Conservation (phyloP, 176 grass and related monocot species). For the Guadua angustifolia region DNA sequence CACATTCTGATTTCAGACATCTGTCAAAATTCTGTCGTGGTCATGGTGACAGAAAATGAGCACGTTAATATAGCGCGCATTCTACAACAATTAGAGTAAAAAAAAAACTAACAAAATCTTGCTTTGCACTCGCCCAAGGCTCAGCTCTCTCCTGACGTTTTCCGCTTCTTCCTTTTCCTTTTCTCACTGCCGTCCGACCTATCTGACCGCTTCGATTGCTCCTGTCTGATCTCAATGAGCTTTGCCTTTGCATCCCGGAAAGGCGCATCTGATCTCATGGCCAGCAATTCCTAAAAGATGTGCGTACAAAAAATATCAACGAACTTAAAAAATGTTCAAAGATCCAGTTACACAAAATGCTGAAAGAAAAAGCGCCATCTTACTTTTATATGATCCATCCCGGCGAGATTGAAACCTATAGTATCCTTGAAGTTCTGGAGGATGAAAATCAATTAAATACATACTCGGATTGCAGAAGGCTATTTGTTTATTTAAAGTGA, state of each 20-base stretch:
- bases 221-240: conserved; percentile 77
- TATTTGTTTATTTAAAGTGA: background rate
- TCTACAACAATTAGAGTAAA: conserved; percentile 17
- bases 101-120: background rate
- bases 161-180: conserved; percentile 68
- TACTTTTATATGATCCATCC: conserved; percentile 92
- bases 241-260: conserved; percentile 87
- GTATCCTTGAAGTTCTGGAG: conserved; percentile 79
- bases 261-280: conserved; percentile 83
- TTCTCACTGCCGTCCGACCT: conserved; percentile 45
- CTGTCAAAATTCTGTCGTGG: conserved; percentile 24
- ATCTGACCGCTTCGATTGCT: conserved; percentile 55
- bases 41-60: conserved; percentile 4
- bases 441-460: background rate
- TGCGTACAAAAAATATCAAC: conserved; percentile 14
- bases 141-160: conserved; percentile 46
- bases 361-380: background rate
- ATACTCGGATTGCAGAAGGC: background rate
- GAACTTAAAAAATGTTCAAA: background rate
- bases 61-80: background rate
- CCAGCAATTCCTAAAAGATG: conserved; percentile 61
- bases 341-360: background rate
- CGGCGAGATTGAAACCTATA: conserved; percentile 90
- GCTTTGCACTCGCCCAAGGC: background rate
- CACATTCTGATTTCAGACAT: conserved; percentile 4